Evolutionary conservation across 2,329 filamentous ascomycete species (phyloP).

Genomic region (Acarospora socialis): DNA sequence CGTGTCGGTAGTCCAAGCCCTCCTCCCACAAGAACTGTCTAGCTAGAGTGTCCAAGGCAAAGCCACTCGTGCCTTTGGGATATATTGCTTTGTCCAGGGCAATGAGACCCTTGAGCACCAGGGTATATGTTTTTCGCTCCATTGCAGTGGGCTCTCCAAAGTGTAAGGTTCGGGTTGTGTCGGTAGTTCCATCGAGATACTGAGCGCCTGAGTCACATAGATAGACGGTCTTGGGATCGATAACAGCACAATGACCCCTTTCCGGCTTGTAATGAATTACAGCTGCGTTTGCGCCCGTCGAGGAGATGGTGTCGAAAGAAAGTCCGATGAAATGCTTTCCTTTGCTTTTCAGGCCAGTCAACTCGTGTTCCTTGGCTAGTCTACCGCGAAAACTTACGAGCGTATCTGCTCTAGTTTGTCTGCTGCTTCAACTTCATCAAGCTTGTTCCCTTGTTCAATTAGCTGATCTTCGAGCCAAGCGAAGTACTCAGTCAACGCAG

Average conservation of each 20-base stretch:
- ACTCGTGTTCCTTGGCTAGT: not conserved
- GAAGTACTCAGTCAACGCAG: slow-evolving; percentile 81
- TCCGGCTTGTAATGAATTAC: slow-evolving; percentile 94
- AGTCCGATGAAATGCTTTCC: slow-evolving; percentile 70
- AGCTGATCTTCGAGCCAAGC: slow-evolving; percentile 92
- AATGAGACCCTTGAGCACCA: slow-evolving; percentile 91
- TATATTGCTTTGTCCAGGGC: slow-evolving; percentile 75
- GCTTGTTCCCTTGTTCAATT: slow-evolving; percentile 50
- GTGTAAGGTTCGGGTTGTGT: slow-evolving; percentile 85
- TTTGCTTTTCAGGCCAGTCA: slow-evolving; percentile 21
- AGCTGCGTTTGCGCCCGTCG: slow-evolving; percentile 81
- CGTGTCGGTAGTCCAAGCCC: slow-evolving; percentile 88
- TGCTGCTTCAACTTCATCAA: slow-evolving; percentile 85
- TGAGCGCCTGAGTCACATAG: slow-evolving; percentile 97
- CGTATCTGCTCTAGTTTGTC: slow-evolving; percentile 75
- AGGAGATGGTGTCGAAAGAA: slow-evolving; percentile 92
- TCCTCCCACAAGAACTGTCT: slow-evolving; percentile 87
- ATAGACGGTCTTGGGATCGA: slow-evolving; percentile 78
- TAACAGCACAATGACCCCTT: slow-evolving; percentile 61
- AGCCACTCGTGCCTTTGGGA: slow-evolving; percentile 89
- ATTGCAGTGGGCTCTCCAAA: slow-evolving; percentile 72
- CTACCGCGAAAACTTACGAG: slow-evolving; percentile 20
- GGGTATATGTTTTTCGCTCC: slow-evolving; percentile 79
- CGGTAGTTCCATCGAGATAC: slow-evolving; percentile 87
- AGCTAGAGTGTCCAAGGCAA: slow-evolving; percentile 75